Evolutionary conservation across 192 early-diverging fungal genomes (phyloP).

Genomic region (Backusella morwellensis): DNA sequence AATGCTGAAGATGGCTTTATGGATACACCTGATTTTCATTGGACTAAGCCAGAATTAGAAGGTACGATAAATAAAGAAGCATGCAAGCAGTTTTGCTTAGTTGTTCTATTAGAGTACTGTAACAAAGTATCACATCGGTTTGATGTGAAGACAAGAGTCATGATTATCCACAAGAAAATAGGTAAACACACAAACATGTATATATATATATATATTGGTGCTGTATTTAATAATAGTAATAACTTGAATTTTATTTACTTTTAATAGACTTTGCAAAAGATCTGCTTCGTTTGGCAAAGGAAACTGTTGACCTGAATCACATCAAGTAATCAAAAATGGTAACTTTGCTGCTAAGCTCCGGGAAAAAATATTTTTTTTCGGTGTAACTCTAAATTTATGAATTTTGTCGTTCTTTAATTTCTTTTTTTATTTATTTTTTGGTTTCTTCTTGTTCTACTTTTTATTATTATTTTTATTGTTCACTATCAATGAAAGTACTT

Average conservation of each 20-base stretch:
- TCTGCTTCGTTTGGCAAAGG: neutral
- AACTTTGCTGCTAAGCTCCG: neutral
- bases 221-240: no score
- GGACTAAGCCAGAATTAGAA: neutral
- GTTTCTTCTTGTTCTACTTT: neutral
- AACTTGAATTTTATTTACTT: neutral
- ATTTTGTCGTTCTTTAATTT: neutral
- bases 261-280: neutral
- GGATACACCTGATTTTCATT: slow-evolving; percentile 1
- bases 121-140: neutral
- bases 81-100: neutral
- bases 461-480: neutral
- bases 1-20: neutral
- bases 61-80: neutral
- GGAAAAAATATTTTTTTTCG: neutral
- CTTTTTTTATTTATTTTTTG: neutral
- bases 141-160: neutral
- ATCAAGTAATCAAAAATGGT: neutral
- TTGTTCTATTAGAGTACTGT: neutral
- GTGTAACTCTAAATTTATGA: neutral
- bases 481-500: slow-evolving; percentile 4
- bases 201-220: neutral
- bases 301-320: neutral
- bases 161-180: neutral
- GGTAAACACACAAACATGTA: neutral